Conservation (phyloP, 2,329 filamentous ascomycete genomes). For the Biscogniauxia mediterranea region DNA sequence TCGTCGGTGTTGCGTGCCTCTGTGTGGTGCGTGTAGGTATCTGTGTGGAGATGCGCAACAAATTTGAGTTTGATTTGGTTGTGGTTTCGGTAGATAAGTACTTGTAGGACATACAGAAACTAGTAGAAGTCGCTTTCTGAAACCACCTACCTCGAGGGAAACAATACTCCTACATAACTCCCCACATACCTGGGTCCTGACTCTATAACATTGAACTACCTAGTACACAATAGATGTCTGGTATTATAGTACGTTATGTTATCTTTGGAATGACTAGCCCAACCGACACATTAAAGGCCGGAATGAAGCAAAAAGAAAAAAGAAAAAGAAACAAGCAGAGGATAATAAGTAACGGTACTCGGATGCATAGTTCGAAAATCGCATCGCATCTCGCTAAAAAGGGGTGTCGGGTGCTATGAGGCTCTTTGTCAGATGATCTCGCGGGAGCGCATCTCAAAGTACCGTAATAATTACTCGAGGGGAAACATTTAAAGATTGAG, state of each 20-base stretch:
- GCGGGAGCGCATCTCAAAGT: not conserved
- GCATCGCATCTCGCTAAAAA: too few species aligned
- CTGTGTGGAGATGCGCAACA: not conserved
- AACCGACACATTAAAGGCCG: not conserved
- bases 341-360: too few species aligned
- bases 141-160: not conserved
- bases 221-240: too few species aligned
- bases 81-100: too few species aligned
- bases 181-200: too few species aligned
- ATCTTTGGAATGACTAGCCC: not conserved
- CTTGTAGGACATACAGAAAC: too few species aligned
- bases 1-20: too few species aligned
- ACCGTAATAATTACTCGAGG: not conserved
- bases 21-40: not conserved
- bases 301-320: too few species aligned
- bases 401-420: not conserved
- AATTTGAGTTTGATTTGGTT: not conserved
- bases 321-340: too few species aligned
- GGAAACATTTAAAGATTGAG: not conserved
- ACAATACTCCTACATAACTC: too few species aligned
- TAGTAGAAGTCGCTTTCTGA: not conserved
- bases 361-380: too few species aligned
- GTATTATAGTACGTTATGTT: not conserved
- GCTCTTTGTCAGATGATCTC: conserved; percentile 1
- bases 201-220: too few species aligned